A percentile compares a stretch with the other conserved stretches of the same genome.
Conservation (phyloP, 2,329 filamentous ascomycete species). For the Cladosporium sp. region DNA sequence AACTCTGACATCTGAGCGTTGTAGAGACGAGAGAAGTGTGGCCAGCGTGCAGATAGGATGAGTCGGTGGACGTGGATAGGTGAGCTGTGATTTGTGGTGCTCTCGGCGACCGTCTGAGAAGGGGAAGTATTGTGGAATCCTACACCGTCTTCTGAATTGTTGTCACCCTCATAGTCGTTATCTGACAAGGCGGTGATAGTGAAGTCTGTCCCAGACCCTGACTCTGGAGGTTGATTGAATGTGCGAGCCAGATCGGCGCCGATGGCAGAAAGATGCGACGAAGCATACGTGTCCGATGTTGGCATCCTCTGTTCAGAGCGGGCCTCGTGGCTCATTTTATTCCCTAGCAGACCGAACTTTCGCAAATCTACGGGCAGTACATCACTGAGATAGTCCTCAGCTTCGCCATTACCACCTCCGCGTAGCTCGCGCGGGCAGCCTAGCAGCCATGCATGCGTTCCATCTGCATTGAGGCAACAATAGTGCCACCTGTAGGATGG, state of each 20-base stretch:
- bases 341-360: constrained; percentile 84
- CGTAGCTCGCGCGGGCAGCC: constrained; percentile 78
- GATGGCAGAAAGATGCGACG: constrained; percentile 57
- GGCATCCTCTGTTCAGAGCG: constrained; percentile 40
- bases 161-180: constrained; percentile 53
- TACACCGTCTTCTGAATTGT: constrained; percentile 56
- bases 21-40: constrained; percentile 90
- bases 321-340: constrained; percentile 50
- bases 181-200: constrained; percentile 83
- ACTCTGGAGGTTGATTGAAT: constrained; percentile 81
- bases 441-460: constrained; percentile 95
- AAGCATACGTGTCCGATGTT: constrained; percentile 51
- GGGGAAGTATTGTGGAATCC: neutral
- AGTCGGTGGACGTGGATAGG: constrained; percentile 94
- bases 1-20: constrained; percentile 95
- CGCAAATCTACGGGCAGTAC: constrained; percentile 91
- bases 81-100: constrained; percentile 57
- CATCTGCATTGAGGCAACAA: constrained; percentile 90
- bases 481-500: constrained; percentile 96
- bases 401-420: constrained; percentile 63
- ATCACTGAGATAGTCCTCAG: constrained; percentile 90
- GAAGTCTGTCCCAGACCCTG: constrained; percentile 85
- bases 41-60: constrained; percentile 92
- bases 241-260: constrained; percentile 80
- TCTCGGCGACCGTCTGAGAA: constrained; percentile 14